These are phyloP conservation scores for Datura wrightii DNA, from an alignment of 257 asterid genomes.

Conservation along the genomic window DNA sequence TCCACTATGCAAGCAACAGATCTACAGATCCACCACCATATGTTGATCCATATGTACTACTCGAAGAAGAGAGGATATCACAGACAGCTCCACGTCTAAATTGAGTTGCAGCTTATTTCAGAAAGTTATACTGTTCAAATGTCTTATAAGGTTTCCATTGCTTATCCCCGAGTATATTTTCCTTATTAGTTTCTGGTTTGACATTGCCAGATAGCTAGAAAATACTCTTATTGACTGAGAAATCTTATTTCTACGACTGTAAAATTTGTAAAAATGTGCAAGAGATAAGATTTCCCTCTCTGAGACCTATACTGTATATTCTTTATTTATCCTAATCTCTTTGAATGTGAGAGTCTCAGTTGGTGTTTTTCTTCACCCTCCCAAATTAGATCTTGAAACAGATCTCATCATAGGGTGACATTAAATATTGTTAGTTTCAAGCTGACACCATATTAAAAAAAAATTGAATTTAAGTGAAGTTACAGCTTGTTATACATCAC, in stretches of 20 bases:
- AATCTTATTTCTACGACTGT: slow-evolving; percentile 26
- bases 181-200: slow-evolving; percentile 30
- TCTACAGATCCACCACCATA: slow-evolving; percentile 55
- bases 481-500: slow-evolving; percentile 11
- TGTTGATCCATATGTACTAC: slow-evolving; percentile 78
- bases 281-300: neutral
- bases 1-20: slow-evolving; percentile 63
- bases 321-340: neutral
- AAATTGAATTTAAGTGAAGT: neutral
- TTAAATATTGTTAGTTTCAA: neutral
- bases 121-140: slow-evolving; percentile 42
- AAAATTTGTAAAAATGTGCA: slow-evolving; percentile 24
- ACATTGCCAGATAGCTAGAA: slow-evolving; percentile 25
- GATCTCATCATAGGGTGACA: neutral
- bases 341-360: neutral
- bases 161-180: slow-evolving; percentile 29
- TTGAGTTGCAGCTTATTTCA: slow-evolving; percentile 44
- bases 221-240: neutral
- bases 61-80: slow-evolving; percentile 78
- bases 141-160: slow-evolving; percentile 34
- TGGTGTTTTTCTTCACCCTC: neutral
- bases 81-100: slow-evolving; percentile 67
- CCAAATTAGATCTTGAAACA: neutral
- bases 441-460: neutral
- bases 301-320: neutral